Base-by-base conservation (phyloP, 805 yeast species). In the Jamesozyma hellenica region DNA sequence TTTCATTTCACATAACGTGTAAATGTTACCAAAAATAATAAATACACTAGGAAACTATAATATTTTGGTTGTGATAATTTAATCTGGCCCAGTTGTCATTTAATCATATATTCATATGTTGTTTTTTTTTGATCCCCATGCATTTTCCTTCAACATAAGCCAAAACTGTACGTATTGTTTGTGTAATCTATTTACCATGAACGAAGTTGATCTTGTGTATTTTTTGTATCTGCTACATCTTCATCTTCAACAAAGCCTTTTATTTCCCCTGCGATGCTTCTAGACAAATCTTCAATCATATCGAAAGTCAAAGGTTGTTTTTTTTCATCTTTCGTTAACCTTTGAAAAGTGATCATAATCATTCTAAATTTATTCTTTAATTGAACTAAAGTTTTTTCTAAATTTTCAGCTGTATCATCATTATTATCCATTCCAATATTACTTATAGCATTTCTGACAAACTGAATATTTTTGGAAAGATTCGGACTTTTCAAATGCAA, bases 311-410 rank as follows among this genome's bases (percentile, higher is more conserved):
- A 43, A 2, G 56, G 43, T 11, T 42, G 40, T 13, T 35, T 39
- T 40, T 56, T 41, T 21, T 36, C 32, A 9, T 37, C 28, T 14
- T 44, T 45, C 11, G 29, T 26, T 11, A 43, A 40, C 36, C 52
- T 48, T 16, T 56, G 59, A 3, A 65, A 42, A 5, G 63, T 35
- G 10, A 67, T 46, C 10, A 73, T 63, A 10, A 80, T 52, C 3
- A 75, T 66, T 42, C 84, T 64, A 26, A 78, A 64, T 55, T 80
- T 79, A 48, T 81, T 80, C 45, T 79, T 66, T 2, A 82, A 73
- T 52, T 74, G 72, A 16, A 64, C 60, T 3, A 78, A 38, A n/a
- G 63, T 48, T 41, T 65, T 69, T 40, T 79, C 87, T 42, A 70
- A 71, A 14, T 60, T 64, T 4, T 70, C 73, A 4, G 81, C 88